These are phyloP conservation scores for Cercis canadensis DNA, from an alignment of 306 rosid species.

Conservation along the genomic window DNA sequence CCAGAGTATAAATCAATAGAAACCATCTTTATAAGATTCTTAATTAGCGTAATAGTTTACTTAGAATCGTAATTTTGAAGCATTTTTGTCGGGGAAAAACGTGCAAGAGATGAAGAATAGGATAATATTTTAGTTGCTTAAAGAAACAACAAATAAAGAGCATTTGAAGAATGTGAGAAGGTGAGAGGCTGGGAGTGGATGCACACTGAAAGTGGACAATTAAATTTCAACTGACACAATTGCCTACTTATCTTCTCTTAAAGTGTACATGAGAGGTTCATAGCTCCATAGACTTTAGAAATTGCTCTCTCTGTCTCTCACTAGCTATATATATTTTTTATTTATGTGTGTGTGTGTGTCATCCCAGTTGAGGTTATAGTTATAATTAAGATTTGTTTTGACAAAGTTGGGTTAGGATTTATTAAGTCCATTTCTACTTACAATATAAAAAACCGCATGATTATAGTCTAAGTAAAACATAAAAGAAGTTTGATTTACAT, in stretches of 20 bases:
- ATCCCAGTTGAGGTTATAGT: no score
- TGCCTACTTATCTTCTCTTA: constrained; percentile 50
- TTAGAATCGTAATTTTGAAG: constrained; percentile 38
- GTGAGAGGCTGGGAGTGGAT: constrained; percentile 16
- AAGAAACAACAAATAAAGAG: constrained; percentile 19
- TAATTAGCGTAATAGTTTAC: background rate
- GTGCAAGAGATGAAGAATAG: constrained; percentile 31
- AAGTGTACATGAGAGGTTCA: constrained; percentile 33
- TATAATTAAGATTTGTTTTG: no score
- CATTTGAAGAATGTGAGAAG: background rate
- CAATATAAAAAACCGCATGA: background rate
- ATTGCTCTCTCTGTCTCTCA: background rate
- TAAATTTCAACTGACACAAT: constrained; percentile 48
- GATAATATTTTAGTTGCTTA: constrained; percentile 43
- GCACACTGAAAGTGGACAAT: constrained; percentile 32
- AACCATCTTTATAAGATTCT: background rate
- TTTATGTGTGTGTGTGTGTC: no score
- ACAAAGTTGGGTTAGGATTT: no score
- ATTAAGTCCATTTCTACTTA: background rate
- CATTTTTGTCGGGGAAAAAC: constrained; percentile 37
- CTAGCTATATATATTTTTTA: background rate
- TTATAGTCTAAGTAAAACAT: background rate
- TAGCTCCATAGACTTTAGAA: background rate
- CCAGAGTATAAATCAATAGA: no score
- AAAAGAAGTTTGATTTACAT: no score